Conservation (phyloP, 257 asterid genomes). For the Primulina tabacum region DNA sequence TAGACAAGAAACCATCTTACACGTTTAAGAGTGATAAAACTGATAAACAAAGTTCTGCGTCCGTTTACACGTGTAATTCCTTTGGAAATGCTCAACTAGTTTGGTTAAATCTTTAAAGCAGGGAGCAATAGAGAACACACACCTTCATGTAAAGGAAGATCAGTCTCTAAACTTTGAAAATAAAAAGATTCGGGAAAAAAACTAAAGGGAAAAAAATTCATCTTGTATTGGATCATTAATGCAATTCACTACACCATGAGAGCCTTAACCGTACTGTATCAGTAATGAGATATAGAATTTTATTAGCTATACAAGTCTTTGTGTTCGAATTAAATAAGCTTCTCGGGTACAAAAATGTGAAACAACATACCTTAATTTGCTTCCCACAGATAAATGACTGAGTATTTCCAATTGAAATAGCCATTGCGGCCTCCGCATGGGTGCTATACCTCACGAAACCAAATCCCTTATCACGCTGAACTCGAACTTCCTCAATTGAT, state of each 20-base stretch:
- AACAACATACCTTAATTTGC: conserved; percentile 68
- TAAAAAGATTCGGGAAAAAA: not conserved
- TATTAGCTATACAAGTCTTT: not conserved
- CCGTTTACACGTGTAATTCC: too few relatives aligned
- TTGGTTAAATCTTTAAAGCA: not conserved
- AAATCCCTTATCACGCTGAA: conserved; percentile 93
- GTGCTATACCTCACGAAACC: conserved; percentile 86
- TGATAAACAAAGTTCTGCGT: not conserved
- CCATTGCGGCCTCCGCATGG: conserved; percentile 87
- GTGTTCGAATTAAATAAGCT: too few relatives aligned
- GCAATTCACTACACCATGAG: not conserved
- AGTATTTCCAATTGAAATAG: conserved; percentile 79
- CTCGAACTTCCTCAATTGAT: conserved; percentile 85
- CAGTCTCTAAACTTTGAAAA: not conserved
- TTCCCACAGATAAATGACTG: conserved; percentile 69
- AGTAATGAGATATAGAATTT: not conserved
- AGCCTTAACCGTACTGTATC: not conserved
- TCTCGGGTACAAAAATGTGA: not conserved
- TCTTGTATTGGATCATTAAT: not conserved
- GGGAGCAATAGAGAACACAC: not conserved
- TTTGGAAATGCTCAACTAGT: not conserved
- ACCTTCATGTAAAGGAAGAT: not conserved
- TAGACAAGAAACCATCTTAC: not conserved
- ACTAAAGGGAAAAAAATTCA: not conserved
- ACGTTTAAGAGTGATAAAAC: not conserved